phyloP scores from a whole-genome alignment of 208 protist genomes.

The Acanthamoeba lenticulata region DNA sequence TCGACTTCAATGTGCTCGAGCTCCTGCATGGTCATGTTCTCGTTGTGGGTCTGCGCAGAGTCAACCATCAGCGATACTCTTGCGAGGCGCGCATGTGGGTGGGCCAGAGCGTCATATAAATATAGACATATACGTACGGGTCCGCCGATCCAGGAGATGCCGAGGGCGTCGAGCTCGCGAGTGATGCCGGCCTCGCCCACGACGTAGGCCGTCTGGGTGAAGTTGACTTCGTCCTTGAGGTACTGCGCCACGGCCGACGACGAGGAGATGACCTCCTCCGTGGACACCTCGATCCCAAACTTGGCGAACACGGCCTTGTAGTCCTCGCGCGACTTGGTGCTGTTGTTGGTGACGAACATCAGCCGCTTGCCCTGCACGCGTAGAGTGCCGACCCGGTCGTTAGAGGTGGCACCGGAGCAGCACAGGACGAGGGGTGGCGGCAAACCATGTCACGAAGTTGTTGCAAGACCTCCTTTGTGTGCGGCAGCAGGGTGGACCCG shows the following conservation, averaged over 20 bases:
- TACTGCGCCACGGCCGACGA: constrained; percentile 81
- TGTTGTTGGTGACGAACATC: constrained; percentile 89
- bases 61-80: background rate
- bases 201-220: constrained; percentile 82
- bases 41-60: background rate
- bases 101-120: background rate
- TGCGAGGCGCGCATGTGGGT: background rate
- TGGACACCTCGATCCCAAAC: constrained; percentile 58
- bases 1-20: constrained; percentile 64
- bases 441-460: constrained; percentile 46
- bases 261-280: constrained; percentile 83
- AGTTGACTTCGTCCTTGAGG: constrained; percentile 74
- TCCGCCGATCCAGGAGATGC: constrained; percentile 36
- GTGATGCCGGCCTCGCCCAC: constrained; percentile 81
- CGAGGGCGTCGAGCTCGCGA: constrained; percentile 68
- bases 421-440: background rate
- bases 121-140: background rate
- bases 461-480: constrained; percentile 68
- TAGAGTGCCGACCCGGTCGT: background rate
- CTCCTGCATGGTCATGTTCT: constrained; percentile 61
- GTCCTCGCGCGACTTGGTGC: constrained; percentile 77
- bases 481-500: constrained; percentile 26
- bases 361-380: constrained; percentile 77
- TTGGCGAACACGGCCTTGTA: constrained; percentile 77
- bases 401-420: background rate